These are phyloP conservation scores for Globisporangium barbulae DNA, from an alignment of 352 stramenopile species.

Conservation along the genomic window DNA sequence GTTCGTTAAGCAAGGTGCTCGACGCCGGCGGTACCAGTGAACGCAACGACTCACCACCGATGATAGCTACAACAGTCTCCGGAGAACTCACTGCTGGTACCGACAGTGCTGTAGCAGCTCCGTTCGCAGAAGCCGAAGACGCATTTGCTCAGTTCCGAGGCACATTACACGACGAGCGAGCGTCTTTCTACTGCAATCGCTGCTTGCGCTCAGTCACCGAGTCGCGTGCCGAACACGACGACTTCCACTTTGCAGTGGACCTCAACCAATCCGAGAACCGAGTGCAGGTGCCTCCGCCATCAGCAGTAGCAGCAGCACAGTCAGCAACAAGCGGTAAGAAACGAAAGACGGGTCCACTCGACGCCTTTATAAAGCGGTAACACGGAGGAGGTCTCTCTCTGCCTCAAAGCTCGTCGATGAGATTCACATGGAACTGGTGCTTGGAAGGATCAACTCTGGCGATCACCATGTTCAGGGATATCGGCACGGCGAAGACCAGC, in stretches of 20 bases:
- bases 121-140: not conserved
- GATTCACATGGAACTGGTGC: too few relatives aligned
- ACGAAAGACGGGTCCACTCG: conserved; percentile 35
- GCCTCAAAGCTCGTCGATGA: too few relatives aligned
- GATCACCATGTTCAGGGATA: too few relatives aligned
- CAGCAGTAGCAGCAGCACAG: not conserved
- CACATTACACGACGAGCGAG: not conserved
- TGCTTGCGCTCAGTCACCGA: conserved; percentile 35
- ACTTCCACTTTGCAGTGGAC: conserved; percentile 57
- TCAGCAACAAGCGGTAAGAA: conserved; percentile 15
- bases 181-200: conserved; percentile 31
- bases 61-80: not conserved
- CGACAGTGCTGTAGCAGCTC: not conserved
- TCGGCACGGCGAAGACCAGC: too few relatives aligned
- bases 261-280: conserved; percentile 31
- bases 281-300: conserved; percentile 18
- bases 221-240: conserved; percentile 38
- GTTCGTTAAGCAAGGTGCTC: not conserved
- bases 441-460: too few relatives aligned
- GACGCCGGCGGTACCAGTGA: too few relatives aligned
- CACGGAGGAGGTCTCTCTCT: not conserved
- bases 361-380: conserved; percentile 37
- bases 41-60: not conserved
- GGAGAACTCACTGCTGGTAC: not conserved
- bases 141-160: conserved; percentile 21